Evolutionary conservation across 2,329 filamentous ascomycete species (phyloP).

Genomic region (Aspergillus fijiensis): DNA sequence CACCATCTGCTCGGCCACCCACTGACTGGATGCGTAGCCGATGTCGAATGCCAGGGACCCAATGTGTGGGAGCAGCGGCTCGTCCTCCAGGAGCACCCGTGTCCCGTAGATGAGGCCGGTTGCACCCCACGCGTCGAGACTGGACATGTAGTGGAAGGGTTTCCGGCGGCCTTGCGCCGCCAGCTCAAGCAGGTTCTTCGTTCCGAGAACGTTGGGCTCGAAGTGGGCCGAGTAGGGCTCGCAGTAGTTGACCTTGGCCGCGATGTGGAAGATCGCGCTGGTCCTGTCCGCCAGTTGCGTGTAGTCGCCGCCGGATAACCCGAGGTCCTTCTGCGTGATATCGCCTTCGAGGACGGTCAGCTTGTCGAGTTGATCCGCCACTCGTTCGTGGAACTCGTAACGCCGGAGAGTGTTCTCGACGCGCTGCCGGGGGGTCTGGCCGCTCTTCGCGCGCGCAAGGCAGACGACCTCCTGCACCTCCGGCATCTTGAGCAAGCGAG

Average conservation of each 20-base stretch:
- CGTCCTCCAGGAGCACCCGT: slow-evolving; percentile 10
- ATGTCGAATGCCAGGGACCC: slow-evolving; percentile 55
- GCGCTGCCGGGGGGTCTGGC: slow-evolving; percentile 16
- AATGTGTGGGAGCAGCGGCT: slow-evolving; percentile 11
- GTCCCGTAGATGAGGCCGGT: slow-evolving; percentile 13
- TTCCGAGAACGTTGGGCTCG: slow-evolving; percentile 69
- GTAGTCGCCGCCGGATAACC: slow-evolving; percentile 63
- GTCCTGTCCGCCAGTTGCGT: slow-evolving; percentile 59
- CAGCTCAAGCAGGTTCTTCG: slow-evolving; percentile 67
- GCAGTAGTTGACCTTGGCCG: slow-evolving; percentile 71
- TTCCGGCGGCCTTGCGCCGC: slow-evolving; percentile 50
- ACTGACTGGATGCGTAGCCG: slow-evolving; percentile 83
- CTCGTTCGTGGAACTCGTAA: slow-evolving; percentile 11
- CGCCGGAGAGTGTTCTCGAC: slow-evolving; percentile 56
- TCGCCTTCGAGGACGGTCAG: slow-evolving; percentile 53
- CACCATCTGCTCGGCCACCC: slow-evolving; percentile 66
- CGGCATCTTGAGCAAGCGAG: slow-evolving; percentile 62
- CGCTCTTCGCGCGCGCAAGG: slow-evolving; percentile 66
- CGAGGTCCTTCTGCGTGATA: slow-evolving; percentile 65
- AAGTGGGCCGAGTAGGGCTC: slow-evolving; percentile 66
- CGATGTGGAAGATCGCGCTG: slow-evolving; percentile 73
- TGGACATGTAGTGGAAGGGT: slow-evolving; percentile 19
- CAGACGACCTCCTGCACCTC: slow-evolving; percentile 61
- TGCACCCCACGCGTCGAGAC: slow-evolving; percentile 16
- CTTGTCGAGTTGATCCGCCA: slow-evolving; percentile 6